Base-by-base conservation (phyloP, 495 filamentous ascomycete species). In the Penicillium alfredii region DNA sequence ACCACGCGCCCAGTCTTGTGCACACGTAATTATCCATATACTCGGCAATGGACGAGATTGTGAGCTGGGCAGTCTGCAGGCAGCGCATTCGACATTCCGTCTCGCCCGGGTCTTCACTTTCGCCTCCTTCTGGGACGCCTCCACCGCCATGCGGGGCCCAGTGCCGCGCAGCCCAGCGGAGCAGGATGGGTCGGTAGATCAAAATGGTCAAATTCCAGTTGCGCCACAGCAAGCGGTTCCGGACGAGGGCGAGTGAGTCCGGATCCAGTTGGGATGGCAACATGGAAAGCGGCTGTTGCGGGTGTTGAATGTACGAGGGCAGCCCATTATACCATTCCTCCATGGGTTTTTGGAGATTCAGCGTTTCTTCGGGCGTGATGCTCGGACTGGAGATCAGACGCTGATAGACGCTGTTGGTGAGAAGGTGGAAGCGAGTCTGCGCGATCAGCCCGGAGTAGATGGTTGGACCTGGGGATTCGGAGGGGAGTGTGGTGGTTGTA, bases 191-290 rank as follows among this genome's bases (percentile, higher is more conserved):
- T 14, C 72, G 64, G 40, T 72, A 70, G 10, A 74, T 63, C 12
- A 76, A 59, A 38, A 72, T 72, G 14, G 68, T 56, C 32, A 76
- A 49, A 32, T 76, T 74, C 57, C 70, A 68, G 29, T 68, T 64
- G 25, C 72, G 57, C 70, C 71, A 74, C 40, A 67, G 47, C 21
- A 73, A 40, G 27, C 55, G 56, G 36, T 62, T 69, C 35, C 56
- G 63, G 19, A 62, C 65, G 29, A 60, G 49, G 9, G 58, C 58
- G 48, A 64, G 56, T 16, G 49, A 55, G 33, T 66, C 60, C 7
- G 64, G 52, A 22, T 63, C 57, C 16, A 50, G 45, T 16, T 57
- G 39, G 5, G 45, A 35, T 9, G 49, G 47, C 7, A 43, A 44
- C 19, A 48, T 30, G 16, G 47, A 38, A 11, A 57, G 33, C 28